Percentiles rank a stretch among this genome's conserved stretches.
Conservation (phyloP, 495 filamentous ascomycete species). For the Penicillium psychrofluorescens region DNA sequence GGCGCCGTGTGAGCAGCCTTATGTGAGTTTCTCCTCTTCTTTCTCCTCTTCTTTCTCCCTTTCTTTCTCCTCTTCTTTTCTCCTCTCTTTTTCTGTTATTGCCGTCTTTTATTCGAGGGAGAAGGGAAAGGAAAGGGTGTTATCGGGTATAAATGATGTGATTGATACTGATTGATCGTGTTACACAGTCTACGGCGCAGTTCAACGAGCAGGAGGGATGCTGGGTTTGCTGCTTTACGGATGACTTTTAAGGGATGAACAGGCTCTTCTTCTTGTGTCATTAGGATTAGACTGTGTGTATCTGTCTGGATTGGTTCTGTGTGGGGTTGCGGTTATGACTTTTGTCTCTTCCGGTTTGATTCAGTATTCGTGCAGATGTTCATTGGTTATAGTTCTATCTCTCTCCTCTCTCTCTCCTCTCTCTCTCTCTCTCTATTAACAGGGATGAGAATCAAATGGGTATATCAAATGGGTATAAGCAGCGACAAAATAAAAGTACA, state of each 20-base stretch:
- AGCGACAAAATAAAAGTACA: neutral
- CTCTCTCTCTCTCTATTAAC: no score
- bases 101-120: neutral
- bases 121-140: no score
- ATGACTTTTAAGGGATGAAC: conserved; percentile 5
- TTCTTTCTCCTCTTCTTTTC: conserved; percentile 1
- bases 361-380: no score
- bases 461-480: neutral
- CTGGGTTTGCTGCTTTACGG: conserved; percentile 16
- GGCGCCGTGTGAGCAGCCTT: conserved; percentile 10
- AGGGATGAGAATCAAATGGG: no score
- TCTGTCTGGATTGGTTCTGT: neutral
- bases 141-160: neutral
- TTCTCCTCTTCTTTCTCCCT: neutral
- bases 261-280: neutral
- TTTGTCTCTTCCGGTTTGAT: no score
- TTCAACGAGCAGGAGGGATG: conserved; percentile 8
- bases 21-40: conserved; percentile 9
- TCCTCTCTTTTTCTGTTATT: neutral
- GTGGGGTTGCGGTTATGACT: no score
- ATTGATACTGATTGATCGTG: neutral
- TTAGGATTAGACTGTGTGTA: neutral
- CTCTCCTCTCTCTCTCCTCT: no score
- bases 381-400: no score
- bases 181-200: conserved; percentile 5